Evolutionary conservation across 2,329 filamentous ascomycete genomes (phyloP), one percentile per base, ranked within the genome.

Genomic region (Talaromyces piceae): DNA sequence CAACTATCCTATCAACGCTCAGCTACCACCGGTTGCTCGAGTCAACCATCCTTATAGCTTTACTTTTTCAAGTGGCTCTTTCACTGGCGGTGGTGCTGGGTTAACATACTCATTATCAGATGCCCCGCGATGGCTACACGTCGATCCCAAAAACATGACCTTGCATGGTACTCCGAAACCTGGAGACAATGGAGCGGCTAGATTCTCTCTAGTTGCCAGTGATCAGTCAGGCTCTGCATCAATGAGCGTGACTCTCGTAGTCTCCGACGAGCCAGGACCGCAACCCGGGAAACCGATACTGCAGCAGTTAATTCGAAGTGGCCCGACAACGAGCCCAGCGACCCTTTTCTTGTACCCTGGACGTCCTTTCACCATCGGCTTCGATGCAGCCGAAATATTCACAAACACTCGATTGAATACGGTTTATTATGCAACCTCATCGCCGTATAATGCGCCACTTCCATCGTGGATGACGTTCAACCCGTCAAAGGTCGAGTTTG

Each of bases 391-490:
- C 13, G 69, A 80, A 16, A 88, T 85, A 0, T 95, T 95, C 64
- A 72, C 73, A n/a, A 69, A 77, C 39, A 68, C 71, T 0, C 70
- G 74, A 3, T 67, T 69, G 13, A 75, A 83, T 47, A 81, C 82
- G 22, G 71, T 72, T 52, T 95, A 90, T 66, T 91, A 93, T 63
- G 87, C 88, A 7, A 82, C 86, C 3, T 86, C 87, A 3, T 76
- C 75, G 4, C 80, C 91, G 61, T 53, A 49, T 22, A 87, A 87
- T 61, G 87, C 86, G n/a, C 89, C 90, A 30, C 72, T 95, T 30
- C 90, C 90, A 18, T 84, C 88, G 0, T 95, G 90, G 90, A 73
- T 95, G 41, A 72, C 72, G n/a, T 95, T 95, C 61, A 79, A 93
- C 58, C 63, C 78, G 1, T 64, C 64, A 2, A 74, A 68, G 0